phyloP scores from a whole-genome alignment of 169 alveolate genomes.

The Eimeria maxima region DNA sequence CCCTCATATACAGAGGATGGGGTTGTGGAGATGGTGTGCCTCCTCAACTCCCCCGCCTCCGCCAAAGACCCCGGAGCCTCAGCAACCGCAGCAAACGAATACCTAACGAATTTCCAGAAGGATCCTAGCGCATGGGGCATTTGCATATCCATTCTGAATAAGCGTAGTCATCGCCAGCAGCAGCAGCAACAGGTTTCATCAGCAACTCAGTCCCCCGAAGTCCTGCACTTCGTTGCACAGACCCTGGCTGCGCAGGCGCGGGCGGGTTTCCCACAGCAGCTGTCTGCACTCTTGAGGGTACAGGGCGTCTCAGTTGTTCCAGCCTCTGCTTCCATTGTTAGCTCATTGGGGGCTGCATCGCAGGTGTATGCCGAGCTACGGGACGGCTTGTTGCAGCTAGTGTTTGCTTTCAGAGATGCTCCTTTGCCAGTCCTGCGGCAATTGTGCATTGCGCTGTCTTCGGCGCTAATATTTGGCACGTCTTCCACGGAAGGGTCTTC shows the following conservation, averaged over 20 bases:
- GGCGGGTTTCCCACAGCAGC: conserved; percentile 85
- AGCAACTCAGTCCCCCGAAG: neutral
- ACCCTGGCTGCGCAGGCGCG: conserved; percentile 84
- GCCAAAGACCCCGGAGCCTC: conserved; percentile 5
- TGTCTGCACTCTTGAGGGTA: conserved; percentile 38
- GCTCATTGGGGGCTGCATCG: neutral
- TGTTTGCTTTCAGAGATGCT: conserved; percentile 68
- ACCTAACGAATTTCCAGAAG: conserved; percentile 80
- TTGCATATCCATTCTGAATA: conserved; percentile 80
- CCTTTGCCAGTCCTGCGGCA: conserved; percentile 74
- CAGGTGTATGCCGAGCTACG: conserved; percentile 75
- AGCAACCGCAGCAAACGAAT: conserved; percentile 72
- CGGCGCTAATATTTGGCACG: conserved; percentile 75
- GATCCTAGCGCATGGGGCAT: conserved; percentile 81
- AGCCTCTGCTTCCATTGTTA: neutral
- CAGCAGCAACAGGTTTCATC: neutral
- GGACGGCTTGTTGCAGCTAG: conserved; percentile 77
- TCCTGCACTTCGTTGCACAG: conserved; percentile 79
- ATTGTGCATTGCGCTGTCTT: conserved; percentile 66
- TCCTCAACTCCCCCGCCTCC: conserved; percentile 22
- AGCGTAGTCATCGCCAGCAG: conserved; percentile 20
- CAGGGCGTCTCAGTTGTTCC: neutral
- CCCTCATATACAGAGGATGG: conserved; percentile 55
- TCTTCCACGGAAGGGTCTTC: neutral
- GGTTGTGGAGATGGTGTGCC: conserved; percentile 46